phyloP scores from a whole-genome alignment of 305 asterid genomes.

The Solanum aculeatissimum region DNA sequence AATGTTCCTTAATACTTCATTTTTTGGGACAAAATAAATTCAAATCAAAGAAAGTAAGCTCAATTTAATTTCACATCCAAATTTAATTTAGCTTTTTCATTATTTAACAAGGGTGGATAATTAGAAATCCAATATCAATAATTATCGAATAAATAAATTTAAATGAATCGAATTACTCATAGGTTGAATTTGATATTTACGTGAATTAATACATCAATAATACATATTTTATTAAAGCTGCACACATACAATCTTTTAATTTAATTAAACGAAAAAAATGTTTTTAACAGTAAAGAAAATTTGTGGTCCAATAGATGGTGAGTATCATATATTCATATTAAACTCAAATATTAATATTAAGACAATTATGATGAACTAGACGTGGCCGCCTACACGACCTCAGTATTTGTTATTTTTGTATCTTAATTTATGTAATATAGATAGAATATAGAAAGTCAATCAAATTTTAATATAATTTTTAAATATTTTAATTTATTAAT shows the following conservation, averaged over 20 bases:
- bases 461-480: too few species aligned
- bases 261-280: neutral
- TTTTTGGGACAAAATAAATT: neutral
- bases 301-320: neutral
- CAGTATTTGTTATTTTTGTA: too few species aligned
- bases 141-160: neutral
- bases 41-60: neutral
- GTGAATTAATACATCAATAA: neutral
- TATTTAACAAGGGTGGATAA: neutral
- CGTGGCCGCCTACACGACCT: too few species aligned
- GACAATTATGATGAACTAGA: neutral
- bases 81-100: neutral
- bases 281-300: neutral
- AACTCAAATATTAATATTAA: neutral
- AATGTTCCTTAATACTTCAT: neutral
- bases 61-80: neutral
- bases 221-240: neutral
- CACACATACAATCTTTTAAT: neutral
- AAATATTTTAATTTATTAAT: too few species aligned
- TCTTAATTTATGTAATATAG: too few species aligned
- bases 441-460: too few species aligned
- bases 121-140: neutral
- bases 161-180: neutral
- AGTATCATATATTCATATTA: neutral
- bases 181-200: neutral